Evolutionary conservation across 2,329 filamentous ascomycete species (phyloP).

Genomic region (Phialocephala subalpina): DNA sequence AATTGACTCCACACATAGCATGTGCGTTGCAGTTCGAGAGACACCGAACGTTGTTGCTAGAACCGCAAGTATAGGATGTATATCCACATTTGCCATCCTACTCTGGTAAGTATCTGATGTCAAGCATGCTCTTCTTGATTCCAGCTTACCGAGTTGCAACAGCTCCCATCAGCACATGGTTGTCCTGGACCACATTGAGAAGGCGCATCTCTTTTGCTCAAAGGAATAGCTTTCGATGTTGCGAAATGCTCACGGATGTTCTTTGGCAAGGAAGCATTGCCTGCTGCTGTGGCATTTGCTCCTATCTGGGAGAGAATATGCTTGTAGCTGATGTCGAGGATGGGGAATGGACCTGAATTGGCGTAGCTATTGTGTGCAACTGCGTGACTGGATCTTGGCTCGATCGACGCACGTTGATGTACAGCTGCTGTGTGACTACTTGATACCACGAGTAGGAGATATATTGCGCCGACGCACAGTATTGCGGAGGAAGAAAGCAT

Average conservation of each 20-base stretch:
- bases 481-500: background rate
- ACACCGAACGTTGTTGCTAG: background rate
- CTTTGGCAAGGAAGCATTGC: constrained; percentile 23
- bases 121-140: background rate
- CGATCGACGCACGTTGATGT: background rate
- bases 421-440: background rate
- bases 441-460: background rate
- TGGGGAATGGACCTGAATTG: constrained; percentile 24
- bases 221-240: background rate
- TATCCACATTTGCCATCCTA: constrained; percentile 37
- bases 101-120: constrained; percentile 9
- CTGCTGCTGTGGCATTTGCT: constrained; percentile 29
- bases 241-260: constrained; percentile 1
- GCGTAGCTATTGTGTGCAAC: constrained; percentile 27
- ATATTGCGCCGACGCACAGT: background rate
- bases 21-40: constrained; percentile 33
- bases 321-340: constrained; percentile 30
- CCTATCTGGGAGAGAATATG: constrained; percentile 34
- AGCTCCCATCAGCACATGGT: constrained; percentile 34
- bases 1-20: constrained; percentile 44
- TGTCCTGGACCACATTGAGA: constrained; percentile 26
- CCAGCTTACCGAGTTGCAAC: constrained; percentile 33
- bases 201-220: background rate
- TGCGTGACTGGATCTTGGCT: background rate
- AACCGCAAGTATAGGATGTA: constrained; percentile 20